Base-by-base conservation (phyloP, 2,329 filamentous ascomycete genomes). In the Colletotrichum godetiae region DNA sequence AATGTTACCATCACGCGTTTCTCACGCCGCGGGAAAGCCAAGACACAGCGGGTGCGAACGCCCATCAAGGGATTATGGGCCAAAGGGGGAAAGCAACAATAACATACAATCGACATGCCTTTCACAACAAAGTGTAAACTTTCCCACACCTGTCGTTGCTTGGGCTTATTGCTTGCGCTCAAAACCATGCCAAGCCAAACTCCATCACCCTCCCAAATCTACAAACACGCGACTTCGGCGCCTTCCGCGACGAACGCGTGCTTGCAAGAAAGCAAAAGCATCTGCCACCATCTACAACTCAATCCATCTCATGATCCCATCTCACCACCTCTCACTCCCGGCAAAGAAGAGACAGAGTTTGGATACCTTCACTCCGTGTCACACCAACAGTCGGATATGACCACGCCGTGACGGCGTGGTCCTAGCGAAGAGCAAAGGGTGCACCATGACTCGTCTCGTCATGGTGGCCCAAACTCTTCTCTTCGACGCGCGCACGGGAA, bases 221-320 rank as follows among this genome's bases (percentile, higher is more conserved):
- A 22, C 19, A 27, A 57, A 57, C 55, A 64, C 66, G 69, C 59
- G 61, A 67, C 53, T 42, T 53, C 59, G 59, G 66, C 53, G 66
- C 69, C 69, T 58, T 72, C 69, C 69, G 59, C 69, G 69, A 72
- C 66, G 69, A 72, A 72, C 69, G 69, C 69, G 66, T 72, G 69
- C 53, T 42, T 4, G 42, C 42, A 49, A 42, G 15, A 42, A 49
- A 49, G 42, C 42, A 11, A 22, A 49, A 22, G 33, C 31, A 29
- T 5, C 22, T 53, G 27, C 35, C 53, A 64, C 42, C 59, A 63
- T 69, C 59, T 22, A 52, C 66, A 37, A 13, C 19, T 42, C n/a
- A 35, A n/a, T 29, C 49, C 53, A 37, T 35, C 27, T 29, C 52
- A 66, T 35, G 7, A 49, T 49, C 19, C 62, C 68, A 56, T 67